phyloP scores from a whole-genome alignment of 2,329 filamentous ascomycete species.

The Orbilia quercus region DNA sequence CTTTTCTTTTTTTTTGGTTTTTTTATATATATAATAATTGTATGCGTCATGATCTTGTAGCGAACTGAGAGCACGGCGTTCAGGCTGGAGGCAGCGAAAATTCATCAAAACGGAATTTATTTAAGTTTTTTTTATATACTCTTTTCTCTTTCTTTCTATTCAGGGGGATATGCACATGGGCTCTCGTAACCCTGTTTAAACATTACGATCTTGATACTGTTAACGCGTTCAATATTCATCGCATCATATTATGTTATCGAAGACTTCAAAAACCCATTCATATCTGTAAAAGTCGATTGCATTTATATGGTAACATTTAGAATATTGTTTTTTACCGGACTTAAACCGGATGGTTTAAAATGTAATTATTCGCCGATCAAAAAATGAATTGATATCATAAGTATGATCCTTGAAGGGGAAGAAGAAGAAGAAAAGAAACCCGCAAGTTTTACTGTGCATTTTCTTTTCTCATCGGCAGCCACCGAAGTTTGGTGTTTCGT shows the following conservation, averaged over 20 bases:
- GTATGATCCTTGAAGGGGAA: too few species aligned
- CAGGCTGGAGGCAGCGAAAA: constrained; percentile 51
- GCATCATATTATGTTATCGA: too few species aligned
- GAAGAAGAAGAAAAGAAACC: too few species aligned
- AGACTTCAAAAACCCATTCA: neutral
- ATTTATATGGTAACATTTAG: too few species aligned
- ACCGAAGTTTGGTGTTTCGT: constrained; percentile 9
- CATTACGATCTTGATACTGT: constrained; percentile 13
- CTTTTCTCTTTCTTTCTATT: constrained; percentile 5
- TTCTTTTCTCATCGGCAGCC: too few species aligned
- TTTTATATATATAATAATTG: constrained; percentile 18
- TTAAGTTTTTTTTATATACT: too few species aligned
- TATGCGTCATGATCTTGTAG: constrained; percentile 54
- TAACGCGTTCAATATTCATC: too few species aligned
- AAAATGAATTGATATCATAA: neutral
- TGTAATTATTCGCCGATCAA: constrained; percentile 22
- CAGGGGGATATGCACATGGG: constrained; percentile 9
- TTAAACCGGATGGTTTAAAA: too few species aligned
- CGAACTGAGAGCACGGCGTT: constrained; percentile 55
- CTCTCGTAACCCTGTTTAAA: neutral
- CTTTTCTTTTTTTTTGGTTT: constrained; percentile 6
- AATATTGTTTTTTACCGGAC: too few species aligned
- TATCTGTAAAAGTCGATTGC: too few species aligned
- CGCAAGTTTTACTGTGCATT: too few species aligned
- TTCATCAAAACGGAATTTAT: constrained; percentile 18